Evolutionary conservation across 1,284 basidiomycete genomes (phyloP).

Genomic region (Vanrija pseudolonga): DNA sequence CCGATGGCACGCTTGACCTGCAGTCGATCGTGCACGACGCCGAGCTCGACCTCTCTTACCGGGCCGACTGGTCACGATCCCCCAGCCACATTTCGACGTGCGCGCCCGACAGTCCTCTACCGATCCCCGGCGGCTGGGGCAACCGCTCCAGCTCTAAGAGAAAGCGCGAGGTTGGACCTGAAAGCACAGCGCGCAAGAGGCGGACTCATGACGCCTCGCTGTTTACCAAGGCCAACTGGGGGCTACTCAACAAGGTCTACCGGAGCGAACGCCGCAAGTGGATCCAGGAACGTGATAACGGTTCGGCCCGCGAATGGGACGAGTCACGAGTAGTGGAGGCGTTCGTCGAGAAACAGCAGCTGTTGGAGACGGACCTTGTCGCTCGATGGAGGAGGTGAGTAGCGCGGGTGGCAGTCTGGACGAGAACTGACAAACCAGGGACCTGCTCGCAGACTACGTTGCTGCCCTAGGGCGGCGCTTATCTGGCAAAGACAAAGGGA

Average conservation of each 20-base stretch:
- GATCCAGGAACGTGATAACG: constrained; percentile 29
- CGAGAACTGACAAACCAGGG: no score
- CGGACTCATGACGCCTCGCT: constrained; percentile 12
- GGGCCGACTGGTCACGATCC: background rate
- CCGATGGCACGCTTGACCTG: background rate
- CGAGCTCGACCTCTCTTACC: constrained; percentile 3
- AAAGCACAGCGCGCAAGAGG: background rate
- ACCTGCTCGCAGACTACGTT: no score
- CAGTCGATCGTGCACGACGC: constrained; percentile 1
- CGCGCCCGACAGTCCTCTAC: background rate
- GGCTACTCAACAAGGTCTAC: constrained; percentile 33
- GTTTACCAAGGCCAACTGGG: constrained; percentile 37
- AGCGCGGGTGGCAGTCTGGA: no score
- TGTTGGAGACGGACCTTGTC: constrained; percentile 3
- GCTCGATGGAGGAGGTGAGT: constrained; percentile 8
- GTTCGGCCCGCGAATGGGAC: constrained; percentile 15
- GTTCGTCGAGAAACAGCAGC: background rate
- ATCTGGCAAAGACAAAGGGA: no score
- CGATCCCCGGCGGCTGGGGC: constrained; percentile 26
- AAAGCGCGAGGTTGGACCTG: constrained; percentile 1
- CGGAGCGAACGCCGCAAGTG: constrained; percentile 27
- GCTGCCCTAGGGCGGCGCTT: no score
- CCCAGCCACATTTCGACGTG: background rate
- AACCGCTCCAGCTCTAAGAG: constrained; percentile 5
- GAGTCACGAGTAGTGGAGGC: constrained; percentile 4